Evolutionary conservation across 805 yeast species (phyloP).

Genomic region (Spathaspora sp.): DNA sequence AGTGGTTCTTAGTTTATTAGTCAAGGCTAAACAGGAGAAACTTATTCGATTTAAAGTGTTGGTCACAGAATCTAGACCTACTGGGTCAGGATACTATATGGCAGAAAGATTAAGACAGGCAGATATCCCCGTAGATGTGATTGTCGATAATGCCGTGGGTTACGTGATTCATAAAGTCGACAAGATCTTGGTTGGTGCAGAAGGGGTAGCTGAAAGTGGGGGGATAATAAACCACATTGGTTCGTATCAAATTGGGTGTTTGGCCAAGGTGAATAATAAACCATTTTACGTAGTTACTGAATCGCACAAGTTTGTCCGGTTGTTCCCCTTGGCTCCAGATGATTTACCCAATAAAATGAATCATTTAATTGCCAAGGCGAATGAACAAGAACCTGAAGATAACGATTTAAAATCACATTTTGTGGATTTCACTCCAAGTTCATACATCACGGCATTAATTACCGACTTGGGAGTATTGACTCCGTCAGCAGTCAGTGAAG

Average conservation of each 20-base stretch:
- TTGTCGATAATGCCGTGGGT: constrained; percentile 93
- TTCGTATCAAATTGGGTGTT: constrained; percentile 88
- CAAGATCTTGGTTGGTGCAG: constrained; percentile 95
- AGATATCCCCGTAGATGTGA: constrained; percentile 82
- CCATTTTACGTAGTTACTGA: constrained; percentile 95
- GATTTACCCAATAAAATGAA: constrained; percentile 64
- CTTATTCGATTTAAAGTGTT: constrained; percentile 82
- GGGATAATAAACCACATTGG: constrained; percentile 96
- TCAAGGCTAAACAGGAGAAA: constrained; percentile 68
- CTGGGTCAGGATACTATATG: constrained; percentile 69
- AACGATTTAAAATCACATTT: constrained; percentile 27
- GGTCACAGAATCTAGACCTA: constrained; percentile 91
- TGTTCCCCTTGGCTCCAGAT: constrained; percentile 91
- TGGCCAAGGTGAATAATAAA: constrained; percentile 85
- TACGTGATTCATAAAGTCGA: constrained; percentile 87
- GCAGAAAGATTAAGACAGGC: constrained; percentile 61
- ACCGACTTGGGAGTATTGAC: constrained; percentile 96
- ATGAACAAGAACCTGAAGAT: constrained; percentile 16
- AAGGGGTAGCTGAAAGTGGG: constrained; percentile 98
- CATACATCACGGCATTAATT: constrained; percentile 89
- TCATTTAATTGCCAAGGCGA: constrained; percentile 16
- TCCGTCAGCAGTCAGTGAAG: constrained; percentile 98
- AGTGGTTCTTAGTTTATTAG: constrained; percentile 75
- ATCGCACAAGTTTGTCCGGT: constrained; percentile 91
- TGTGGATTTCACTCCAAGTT: constrained; percentile 94